Base-by-base conservation (phyloP, 2,329 filamentous ascomycete species). In the Penicillium hesseltinei region DNA sequence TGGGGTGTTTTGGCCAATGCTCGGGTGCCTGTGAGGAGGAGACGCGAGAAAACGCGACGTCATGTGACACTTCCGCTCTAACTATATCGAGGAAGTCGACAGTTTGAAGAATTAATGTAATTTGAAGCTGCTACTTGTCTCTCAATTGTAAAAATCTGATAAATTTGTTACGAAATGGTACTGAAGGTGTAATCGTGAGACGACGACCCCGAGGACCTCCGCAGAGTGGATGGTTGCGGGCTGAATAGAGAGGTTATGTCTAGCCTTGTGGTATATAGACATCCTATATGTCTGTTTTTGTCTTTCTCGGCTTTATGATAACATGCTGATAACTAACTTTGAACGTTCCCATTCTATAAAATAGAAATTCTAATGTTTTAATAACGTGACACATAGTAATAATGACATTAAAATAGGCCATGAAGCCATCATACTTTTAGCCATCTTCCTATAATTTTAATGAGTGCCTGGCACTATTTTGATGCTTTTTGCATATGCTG, bases 31-130 rank as follows among this genome's bases (percentile, higher is more conserved):
- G 38, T 54, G 57, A 56, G 57, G 23, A 46, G 46, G 50, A 55
- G 57, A 65, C 66, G 63, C 63, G 64, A 53, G 46, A 45, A 52
- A 51, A 61, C 69, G 66, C 69, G 69, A 44, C 54, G 61, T 71
- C 69, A 71, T 65, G 66, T 70, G 69, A 69, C 49, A 43, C 47
- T 29, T 71, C 29, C 57, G 23, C 23, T 36, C 11, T n/a, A n/a
- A n/a, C n/a, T 10, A 52, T 25, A 49, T 19, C 23, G 51, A 27
- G 25, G 15, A 15, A 25, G 31, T 51, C 15, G 27, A 33, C 8
- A 43, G 1, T 40, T 42, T n/a, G 19, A 23, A 13, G 15, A 21
- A 43, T 43, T n/a, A 10, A 45, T 13, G 29, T 15, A n/a, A 27
- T 35, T 44, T 11, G 19, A 35, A 25, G 15, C 10, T 35, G 17